These are phyloP conservation scores for Ogataea chonburiensis DNA, from an alignment of 805 yeast genomes.

Conservation along the genomic window DNA sequence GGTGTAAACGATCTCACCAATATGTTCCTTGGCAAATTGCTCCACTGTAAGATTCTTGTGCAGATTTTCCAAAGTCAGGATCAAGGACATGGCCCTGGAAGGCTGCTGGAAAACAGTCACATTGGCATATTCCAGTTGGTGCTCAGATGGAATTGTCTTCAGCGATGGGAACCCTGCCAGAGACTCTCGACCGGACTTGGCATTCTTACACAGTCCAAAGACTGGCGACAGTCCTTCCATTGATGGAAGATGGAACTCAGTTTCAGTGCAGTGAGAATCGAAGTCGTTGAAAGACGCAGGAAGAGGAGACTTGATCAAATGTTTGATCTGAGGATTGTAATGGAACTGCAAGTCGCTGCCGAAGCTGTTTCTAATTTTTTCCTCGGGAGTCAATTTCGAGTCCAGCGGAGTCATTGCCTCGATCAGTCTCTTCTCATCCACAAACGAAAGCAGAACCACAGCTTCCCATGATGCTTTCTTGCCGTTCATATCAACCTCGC, in stretches of 20 bases:
- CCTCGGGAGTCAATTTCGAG: slow-evolving; percentile 62
- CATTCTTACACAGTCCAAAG: slow-evolving; percentile 64
- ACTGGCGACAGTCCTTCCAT: slow-evolving; percentile 40
- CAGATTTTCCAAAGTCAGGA: slow-evolving; percentile 57
- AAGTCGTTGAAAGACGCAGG: slow-evolving; percentile 76
- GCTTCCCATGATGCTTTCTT: slow-evolving; percentile 98
- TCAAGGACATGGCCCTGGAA: slow-evolving; percentile 77
- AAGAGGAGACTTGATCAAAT: slow-evolving; percentile 69
- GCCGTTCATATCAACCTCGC: slow-evolving; percentile 87
- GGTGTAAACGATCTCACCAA: slow-evolving; percentile 65
- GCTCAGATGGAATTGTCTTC: slow-evolving; percentile 60
- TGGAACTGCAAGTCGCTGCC: slow-evolving; percentile 69
- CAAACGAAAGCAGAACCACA: slow-evolving; percentile 88
- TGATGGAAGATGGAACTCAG: slow-evolving; percentile 50
- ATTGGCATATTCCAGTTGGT: slow-evolving; percentile 56
- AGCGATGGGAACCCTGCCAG: slow-evolving; percentile 91
- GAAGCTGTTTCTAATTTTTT: slow-evolving; percentile 66
- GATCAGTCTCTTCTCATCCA: slow-evolving; percentile 73
- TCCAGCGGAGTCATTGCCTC: slow-evolving; percentile 72
- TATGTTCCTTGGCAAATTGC: slow-evolving; percentile 61
- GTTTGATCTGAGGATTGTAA: slow-evolving; percentile 73
- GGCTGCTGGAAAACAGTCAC: slow-evolving; percentile 82
- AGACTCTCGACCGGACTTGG: slow-evolving; percentile 64
- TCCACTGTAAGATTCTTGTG: slow-evolving; percentile 56
- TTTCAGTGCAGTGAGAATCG: slow-evolving; percentile 74